phyloP scores from a whole-genome alignment of 2,329 filamentous ascomycete genomes.

The Bipolaris sorokiniana region DNA sequence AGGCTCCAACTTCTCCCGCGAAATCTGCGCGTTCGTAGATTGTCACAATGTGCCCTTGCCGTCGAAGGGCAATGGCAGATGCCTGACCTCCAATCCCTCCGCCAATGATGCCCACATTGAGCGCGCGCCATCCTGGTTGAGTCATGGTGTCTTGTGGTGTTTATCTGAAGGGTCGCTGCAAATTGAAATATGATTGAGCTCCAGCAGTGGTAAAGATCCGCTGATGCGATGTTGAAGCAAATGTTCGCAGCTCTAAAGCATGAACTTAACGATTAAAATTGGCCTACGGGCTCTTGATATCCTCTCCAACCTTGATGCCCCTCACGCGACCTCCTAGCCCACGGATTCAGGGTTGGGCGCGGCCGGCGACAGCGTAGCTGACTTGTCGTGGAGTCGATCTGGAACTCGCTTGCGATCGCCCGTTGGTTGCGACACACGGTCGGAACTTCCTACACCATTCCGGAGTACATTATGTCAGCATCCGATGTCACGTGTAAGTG shows the following conservation, averaged over 20 bases:
- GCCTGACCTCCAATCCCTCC: conserved; percentile 62
- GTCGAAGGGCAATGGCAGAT: conserved; percentile 59
- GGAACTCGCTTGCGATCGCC: neutral
- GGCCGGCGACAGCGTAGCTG: neutral
- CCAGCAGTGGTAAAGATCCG: neutral
- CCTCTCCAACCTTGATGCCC: neutral
- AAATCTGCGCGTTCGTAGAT: conserved; percentile 72
- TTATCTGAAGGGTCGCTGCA: neutral
- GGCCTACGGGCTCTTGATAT: neutral
- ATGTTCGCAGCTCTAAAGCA: neutral
- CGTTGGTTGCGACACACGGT: neutral
- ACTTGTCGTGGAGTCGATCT: neutral
- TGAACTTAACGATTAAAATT: neutral
- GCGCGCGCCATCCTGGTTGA: conserved; percentile 27
- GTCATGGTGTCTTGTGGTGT: neutral
- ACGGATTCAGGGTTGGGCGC: neutral
- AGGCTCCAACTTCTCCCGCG: conserved; percentile 67
- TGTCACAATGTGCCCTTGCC: conserved; percentile 62
- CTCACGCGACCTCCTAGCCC: neutral
- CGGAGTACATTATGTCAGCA: neutral
- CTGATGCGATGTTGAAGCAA: neutral
- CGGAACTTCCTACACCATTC: neutral
- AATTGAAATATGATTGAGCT: neutral
- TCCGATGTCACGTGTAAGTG: neutral
- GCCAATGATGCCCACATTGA: conserved; percentile 54